Evolutionary conservation across 1,284 basidiomycete genomes (phyloP).

Genomic region (Heterobasidion parviporum): DNA sequence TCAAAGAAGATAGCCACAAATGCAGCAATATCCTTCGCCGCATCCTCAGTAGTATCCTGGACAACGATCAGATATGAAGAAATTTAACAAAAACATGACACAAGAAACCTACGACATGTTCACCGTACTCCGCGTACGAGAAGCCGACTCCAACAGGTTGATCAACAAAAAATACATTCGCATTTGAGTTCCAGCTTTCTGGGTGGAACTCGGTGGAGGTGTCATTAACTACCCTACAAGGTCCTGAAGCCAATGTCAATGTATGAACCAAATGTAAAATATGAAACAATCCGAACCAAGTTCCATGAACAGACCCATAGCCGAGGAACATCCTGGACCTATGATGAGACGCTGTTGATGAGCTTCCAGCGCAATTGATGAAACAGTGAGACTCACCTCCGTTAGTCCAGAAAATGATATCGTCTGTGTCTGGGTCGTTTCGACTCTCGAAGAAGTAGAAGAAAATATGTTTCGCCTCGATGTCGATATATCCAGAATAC

Average conservation of each 20-base stretch:
- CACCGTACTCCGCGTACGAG: slow-evolving; percentile 66
- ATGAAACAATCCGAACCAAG: slow-evolving; percentile 29
- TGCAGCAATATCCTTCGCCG: slow-evolving; percentile 58
- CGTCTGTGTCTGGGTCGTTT: slow-evolving; percentile 54
- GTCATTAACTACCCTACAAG: slow-evolving; percentile 38
- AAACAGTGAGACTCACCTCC: slow-evolving; percentile 29
- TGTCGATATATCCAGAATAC: slow-evolving; percentile 17
- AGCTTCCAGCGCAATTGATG: too few relatives aligned
- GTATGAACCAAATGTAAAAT: background rate
- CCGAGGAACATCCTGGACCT: slow-evolving; percentile 50
- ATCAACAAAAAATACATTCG: slow-evolving; percentile 68
- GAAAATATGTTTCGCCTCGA: slow-evolving; percentile 36
- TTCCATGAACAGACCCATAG: slow-evolving; percentile 60
- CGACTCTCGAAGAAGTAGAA: slow-evolving; percentile 74
- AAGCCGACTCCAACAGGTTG: slow-evolving; percentile 62
- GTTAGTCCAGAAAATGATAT: slow-evolving; percentile 62
- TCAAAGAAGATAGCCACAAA: slow-evolving; percentile 72
- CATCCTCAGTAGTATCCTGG: slow-evolving; percentile 37
- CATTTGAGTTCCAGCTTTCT: slow-evolving; percentile 62
- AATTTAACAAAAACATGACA: background rate
- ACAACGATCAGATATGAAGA: background rate
- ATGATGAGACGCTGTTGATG: background rate
- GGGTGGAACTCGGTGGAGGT: slow-evolving; percentile 41
- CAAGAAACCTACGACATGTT: slow-evolving; percentile 38
- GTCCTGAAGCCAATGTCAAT: slow-evolving; percentile 21